Evolutionary conservation across 1,284 basidiomycete genomes (phyloP).

Genomic region (Bondarzewia mesenterica): DNA sequence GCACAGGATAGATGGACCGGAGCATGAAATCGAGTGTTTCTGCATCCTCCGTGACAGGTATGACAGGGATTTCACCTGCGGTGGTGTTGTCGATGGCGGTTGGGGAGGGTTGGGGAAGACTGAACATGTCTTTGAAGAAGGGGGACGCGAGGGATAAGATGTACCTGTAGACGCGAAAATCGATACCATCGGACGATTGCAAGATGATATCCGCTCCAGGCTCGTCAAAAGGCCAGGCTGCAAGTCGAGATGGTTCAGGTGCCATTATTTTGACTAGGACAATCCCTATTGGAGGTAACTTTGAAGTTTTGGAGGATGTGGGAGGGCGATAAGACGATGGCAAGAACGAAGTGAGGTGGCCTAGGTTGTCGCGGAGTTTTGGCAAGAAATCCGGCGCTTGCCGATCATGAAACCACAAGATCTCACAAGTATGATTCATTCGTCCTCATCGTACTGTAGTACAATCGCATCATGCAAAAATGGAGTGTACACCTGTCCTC

Average conservation of each 20-base stretch:
- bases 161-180: conserved; percentile 24
- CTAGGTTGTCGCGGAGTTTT: no score
- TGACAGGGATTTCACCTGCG: conserved; percentile 1
- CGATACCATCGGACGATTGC: conserved; percentile 26
- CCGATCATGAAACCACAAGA: no score
- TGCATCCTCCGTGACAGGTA: conserved; percentile 5
- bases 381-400: no score
- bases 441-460: no score
- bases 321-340: no score
- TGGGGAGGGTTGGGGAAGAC: not conserved
- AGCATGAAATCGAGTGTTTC: conserved; percentile 6
- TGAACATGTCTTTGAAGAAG: conserved; percentile 29
- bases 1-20: no score
- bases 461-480: no score
- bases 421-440: no score
- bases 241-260: not conserved
- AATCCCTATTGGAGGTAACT: no score
- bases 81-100: not conserved
- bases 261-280: not conserved
- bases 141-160: conserved; percentile 26
- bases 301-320: no score
- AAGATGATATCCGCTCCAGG: conserved; percentile 26
- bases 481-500: no score
- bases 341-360: no score
- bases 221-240: conserved; percentile 5